phyloP scores from a whole-genome alignment of 2,329 filamentous ascomycete species.

The Chalara sp. region DNA sequence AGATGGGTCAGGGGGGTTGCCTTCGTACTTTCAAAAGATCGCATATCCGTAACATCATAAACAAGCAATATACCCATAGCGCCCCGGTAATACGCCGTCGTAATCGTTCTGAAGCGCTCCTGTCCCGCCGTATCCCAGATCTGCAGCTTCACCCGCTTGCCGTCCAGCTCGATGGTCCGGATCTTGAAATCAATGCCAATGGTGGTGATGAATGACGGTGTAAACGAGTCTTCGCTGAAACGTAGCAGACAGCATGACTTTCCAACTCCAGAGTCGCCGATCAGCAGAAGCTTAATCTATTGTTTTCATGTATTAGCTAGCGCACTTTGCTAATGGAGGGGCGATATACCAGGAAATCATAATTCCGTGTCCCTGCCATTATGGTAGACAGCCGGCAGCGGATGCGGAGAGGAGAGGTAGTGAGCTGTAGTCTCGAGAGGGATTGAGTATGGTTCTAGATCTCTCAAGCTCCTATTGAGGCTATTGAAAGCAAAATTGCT shows the following conservation, averaged over 20 bases:
- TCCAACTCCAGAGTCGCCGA: conserved; percentile 99
- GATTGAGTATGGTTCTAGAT: too few relatives aligned
- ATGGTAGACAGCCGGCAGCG: not conserved
- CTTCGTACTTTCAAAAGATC: conserved; percentile 86
- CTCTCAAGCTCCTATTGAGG: too few relatives aligned
- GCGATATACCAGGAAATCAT: conserved; percentile 82
- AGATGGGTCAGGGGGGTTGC: not conserved
- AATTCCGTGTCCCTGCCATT: conserved; percentile 98
- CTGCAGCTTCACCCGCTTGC: conserved; percentile 97
- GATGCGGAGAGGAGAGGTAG: too few relatives aligned
- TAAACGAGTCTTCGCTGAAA: conserved; percentile 99
- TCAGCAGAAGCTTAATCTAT: conserved; percentile 91
- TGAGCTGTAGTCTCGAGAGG: too few relatives aligned
- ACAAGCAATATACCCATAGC: conserved; percentile 97
- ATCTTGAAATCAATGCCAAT: conserved; percentile 99
- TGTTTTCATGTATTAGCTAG: too few relatives aligned
- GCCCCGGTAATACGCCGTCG: conserved; percentile 95
- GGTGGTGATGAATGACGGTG: conserved; percentile 98
- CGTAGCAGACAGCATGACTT: conserved; percentile 98
- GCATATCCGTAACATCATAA: conserved; percentile 99
- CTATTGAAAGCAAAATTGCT: too few relatives aligned
- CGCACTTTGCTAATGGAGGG: too few relatives aligned
- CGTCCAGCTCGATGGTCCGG: conserved; percentile 95
- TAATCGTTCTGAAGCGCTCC: conserved; percentile 97
- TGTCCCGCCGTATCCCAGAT: conserved; percentile 99